These are phyloP conservation scores for Crepidotus sp. DNA, from an alignment of 1,284 basidiomycete genomes.

Conservation along the genomic window DNA sequence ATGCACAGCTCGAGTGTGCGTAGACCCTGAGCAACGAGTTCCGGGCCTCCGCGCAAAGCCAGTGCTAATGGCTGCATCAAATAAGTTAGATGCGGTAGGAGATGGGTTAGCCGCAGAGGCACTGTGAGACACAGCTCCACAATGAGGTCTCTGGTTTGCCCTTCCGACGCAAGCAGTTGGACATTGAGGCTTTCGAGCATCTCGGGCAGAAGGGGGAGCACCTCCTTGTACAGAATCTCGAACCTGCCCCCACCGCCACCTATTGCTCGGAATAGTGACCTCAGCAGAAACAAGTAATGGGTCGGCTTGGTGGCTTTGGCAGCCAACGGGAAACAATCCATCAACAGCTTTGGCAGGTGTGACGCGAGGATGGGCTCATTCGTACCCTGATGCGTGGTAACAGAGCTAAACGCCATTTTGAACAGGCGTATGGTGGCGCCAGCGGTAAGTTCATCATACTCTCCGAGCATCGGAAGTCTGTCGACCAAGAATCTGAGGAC, in stretches of 20 bases:
- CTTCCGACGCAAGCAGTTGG: conserved; percentile 78
- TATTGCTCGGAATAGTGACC: conserved; percentile 93
- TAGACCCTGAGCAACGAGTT: conserved; percentile 92
- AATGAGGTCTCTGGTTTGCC: conserved; percentile 78
- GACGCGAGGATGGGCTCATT: conserved; percentile 93
- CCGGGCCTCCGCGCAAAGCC: conserved; percentile 80
- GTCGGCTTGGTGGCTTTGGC: conserved; percentile 86
- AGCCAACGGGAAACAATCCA: conserved; percentile 94
- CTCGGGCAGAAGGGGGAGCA: conserved; percentile 91
- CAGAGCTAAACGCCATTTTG: conserved; percentile 94
- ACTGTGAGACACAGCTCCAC: conserved; percentile 98
- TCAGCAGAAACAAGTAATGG: conserved; percentile 92
- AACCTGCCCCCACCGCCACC: conserved; percentile 92
- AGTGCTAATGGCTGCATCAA: conserved; percentile 96
- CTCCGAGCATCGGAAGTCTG: conserved; percentile 77
- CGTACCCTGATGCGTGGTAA: conserved; percentile 65
- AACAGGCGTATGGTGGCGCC: conserved; percentile 84
- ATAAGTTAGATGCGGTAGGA: conserved; percentile 91
- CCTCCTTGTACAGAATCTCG: conserved; percentile 94
- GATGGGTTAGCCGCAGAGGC: conserved; percentile 89
- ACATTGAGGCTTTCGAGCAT: conserved; percentile 94
- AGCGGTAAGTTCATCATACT: conserved; percentile 75
- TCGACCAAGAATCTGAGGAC: conserved; percentile 84
- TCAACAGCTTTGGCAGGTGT: conserved; percentile 89
- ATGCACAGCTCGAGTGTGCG: conserved; percentile 98